Evolutionary conservation across 176 grass and related monocot genomes (phyloP).

Genomic region (Zea luxurians): DNA sequence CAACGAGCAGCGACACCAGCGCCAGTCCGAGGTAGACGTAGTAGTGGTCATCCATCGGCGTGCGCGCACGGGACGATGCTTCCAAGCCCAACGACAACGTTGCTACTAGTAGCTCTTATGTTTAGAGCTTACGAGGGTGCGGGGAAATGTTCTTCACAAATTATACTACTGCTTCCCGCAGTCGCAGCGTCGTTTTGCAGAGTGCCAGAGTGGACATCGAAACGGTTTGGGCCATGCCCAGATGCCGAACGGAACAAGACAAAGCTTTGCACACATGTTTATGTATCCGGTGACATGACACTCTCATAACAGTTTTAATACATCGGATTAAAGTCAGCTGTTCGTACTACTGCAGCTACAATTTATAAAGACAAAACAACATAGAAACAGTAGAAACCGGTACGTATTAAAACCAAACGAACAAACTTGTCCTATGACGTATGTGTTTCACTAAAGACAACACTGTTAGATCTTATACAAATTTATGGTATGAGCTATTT

Average conservation of each 20-base stretch:
- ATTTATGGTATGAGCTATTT: background rate
- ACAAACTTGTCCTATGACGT: background rate
- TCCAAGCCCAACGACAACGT: background rate
- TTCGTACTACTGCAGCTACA: background rate
- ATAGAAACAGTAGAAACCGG: too few species aligned
- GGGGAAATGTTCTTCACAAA: background rate
- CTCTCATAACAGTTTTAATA: too few species aligned
- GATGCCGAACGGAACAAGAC: background rate
- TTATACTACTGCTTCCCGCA: background rate
- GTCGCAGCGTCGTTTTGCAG: background rate
- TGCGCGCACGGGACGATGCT: background rate
- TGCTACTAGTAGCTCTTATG: background rate
- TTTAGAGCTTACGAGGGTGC: background rate
- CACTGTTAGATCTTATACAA: background rate
- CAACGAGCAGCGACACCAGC: constrained; percentile 7
- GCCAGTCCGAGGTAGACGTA: background rate
- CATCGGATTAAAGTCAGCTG: too few species aligned
- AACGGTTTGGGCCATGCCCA: background rate
- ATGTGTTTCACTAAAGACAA: background rate
- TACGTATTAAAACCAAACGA: too few species aligned
- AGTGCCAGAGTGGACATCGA: background rate
- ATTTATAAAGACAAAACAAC: background rate
- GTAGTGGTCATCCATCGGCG: background rate
- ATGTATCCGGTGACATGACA: background rate
- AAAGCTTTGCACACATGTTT: background rate